Evolutionary conservation across 163 green algal genomes (phyloP), one percentile per base, ranked within the genome.

Genomic region (Scenedesmus sp.): DNA sequence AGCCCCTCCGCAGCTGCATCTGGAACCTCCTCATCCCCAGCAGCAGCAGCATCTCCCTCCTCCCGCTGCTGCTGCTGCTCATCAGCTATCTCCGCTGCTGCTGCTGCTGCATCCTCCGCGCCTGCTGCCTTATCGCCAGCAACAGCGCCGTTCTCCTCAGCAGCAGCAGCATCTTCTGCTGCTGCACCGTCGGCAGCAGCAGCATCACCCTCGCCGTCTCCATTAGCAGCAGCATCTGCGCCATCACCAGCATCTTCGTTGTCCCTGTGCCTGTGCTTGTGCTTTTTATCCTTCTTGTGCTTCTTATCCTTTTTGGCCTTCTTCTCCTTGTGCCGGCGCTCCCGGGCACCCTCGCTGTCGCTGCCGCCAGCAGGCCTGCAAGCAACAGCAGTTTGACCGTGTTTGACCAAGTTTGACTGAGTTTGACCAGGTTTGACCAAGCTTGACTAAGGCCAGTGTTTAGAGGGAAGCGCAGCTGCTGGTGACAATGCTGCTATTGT

Each of bases 301-400:
- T 91, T 59, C n/a, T 76, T 73, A n/a, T 62, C 74, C 1, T 62
- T 57, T n/a, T 91, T 91, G 23, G 86, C 67, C 56, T 91, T 91
- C 26, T 84, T 90, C 3, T 90, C 54, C n/a, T 91, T 84, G 55
- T 91, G 70, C 56, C 86, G 86, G 9, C 74, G 23, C 3, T 91
- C 46, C 56, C 82, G 86, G 73, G 34, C 73, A 23, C 73, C 12
- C 55, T 85, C 73, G 9, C 73, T 64, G n/a, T 74, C 73, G 54
- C 87, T 91, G 70, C 26, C 67, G 20, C 52, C 67, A 10, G 20
- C 86, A 73, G 67, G 9, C 76, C 76, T 84, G 76, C 76, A 55
- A 26, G 18, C 70, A 79, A 4, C 18, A n/a, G 23, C 70, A 79
- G 34, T 46, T 46, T 46, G 34, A 46, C 34, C 34, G 34, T 46